These are phyloP conservation scores for Neurospora tetraspora DNA, from an alignment of 495 filamentous ascomycete genomes.

Conservation along the genomic window DNA sequence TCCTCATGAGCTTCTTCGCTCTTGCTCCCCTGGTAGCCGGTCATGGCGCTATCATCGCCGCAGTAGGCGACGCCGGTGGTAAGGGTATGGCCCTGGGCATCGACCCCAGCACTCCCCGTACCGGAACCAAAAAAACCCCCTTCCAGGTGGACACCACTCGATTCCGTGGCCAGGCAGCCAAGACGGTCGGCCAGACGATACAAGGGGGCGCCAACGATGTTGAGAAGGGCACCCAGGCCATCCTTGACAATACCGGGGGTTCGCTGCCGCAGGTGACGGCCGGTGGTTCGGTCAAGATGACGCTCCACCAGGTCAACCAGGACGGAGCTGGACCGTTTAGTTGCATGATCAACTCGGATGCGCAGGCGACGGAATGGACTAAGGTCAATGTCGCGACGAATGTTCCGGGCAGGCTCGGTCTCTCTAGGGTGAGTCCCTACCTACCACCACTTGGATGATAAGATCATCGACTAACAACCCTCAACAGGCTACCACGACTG, in stretches of 20 bases:
- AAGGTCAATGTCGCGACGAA: conserved; percentile 29
- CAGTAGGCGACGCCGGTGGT: conserved; percentile 39
- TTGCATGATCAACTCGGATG: conserved; percentile 42
- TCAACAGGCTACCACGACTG: conserved; percentile 23
- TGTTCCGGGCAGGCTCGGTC: conserved; percentile 18
- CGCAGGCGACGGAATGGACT: conserved; percentile 33
- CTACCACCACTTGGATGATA: background rate
- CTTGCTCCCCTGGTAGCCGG: conserved; percentile 30
- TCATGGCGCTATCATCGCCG: conserved; percentile 40
- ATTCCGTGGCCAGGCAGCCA: conserved; percentile 33
- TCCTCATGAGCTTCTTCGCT: conserved; percentile 16
- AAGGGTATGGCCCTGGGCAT: conserved; percentile 37
- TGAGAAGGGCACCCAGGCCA: conserved; percentile 35
- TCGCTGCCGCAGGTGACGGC: conserved; percentile 37
- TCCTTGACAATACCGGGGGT: conserved; percentile 35
- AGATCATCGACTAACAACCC: background rate
- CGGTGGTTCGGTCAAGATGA: conserved; percentile 41
- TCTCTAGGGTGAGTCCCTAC: background rate
- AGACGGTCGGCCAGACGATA: conserved; percentile 35
- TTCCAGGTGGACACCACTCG: conserved; percentile 46
- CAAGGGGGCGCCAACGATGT: conserved; percentile 35
- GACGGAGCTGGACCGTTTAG: conserved; percentile 38
- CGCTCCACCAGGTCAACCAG: conserved; percentile 41
- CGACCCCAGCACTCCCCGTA: conserved; percentile 39
- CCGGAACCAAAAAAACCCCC: conserved; percentile 36